These are phyloP conservation scores for Coniochaeta pulveracea DNA, from an alignment of 2,329 filamentous ascomycete genomes.

Conservation along the genomic window DNA sequence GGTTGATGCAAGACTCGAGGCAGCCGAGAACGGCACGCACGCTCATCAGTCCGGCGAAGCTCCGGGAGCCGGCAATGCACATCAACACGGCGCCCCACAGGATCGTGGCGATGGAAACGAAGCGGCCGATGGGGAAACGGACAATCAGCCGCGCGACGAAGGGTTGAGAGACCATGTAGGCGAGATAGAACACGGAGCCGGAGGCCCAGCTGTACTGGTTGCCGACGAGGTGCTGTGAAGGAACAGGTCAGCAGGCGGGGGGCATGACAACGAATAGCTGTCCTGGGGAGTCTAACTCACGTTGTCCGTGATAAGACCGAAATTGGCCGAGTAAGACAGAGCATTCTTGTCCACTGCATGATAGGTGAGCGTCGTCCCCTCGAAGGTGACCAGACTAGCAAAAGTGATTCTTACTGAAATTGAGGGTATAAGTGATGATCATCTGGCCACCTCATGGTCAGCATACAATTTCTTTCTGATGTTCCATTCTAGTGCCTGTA, in stretches of 20 bases:
- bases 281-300: constrained; percentile 5
- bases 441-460: too few species aligned
- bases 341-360: constrained; percentile 18
- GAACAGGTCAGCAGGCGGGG: too few species aligned
- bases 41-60: constrained; percentile 46
- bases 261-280: too few species aligned
- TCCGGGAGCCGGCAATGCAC: constrained; percentile 47
- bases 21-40: constrained; percentile 57
- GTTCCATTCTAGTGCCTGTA: too few species aligned
- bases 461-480: too few species aligned
- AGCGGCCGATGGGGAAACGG: constrained; percentile 56
- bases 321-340: constrained; percentile 13
- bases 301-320: constrained; percentile 11
- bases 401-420: too few species aligned
- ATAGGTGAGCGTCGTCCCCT: constrained; percentile 15
- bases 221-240: constrained; percentile 5
- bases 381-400: too few species aligned
- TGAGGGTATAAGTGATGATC: too few species aligned
- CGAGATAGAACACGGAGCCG: constrained; percentile 7
- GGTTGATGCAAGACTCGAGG: constrained; percentile 60
- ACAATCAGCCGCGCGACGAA: constrained; percentile 15
- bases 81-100: constrained; percentile 52
- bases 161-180: constrained; percentile 4
- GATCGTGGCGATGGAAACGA: constrained; percentile 50
- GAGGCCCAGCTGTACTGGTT: constrained; percentile 7